phyloP scores from a whole-genome alignment of 371 early-diverging fungal species.

The Mortierella sp. region DNA sequence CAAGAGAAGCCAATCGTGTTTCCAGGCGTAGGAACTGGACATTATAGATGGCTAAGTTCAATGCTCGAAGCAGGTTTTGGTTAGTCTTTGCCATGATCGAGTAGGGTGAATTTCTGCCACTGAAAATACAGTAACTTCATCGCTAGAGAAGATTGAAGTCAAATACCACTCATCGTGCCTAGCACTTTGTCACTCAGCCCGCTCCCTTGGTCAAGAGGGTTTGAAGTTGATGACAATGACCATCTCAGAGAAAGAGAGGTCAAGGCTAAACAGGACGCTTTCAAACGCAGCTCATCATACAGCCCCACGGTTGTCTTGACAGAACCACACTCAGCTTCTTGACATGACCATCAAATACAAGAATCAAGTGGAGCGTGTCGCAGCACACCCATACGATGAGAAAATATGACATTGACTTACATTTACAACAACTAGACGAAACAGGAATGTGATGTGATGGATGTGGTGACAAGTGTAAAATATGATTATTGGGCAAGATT shows the following conservation, averaged over 20 bases:
- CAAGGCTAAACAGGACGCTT: conserved; percentile 1
- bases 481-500: no score
- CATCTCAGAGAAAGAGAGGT: not conserved
- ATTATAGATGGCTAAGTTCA: no score
- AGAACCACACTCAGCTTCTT: not conserved
- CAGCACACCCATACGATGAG: conserved; percentile 2
- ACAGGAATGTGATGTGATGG: no score
- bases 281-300: not conserved
- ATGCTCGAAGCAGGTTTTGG: no score
- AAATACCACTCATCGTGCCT: not conserved
- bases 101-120: no score
- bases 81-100: no score
- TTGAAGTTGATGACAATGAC: not conserved
- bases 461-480: no score
- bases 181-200: not conserved
- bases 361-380: not conserved
- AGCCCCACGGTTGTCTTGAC: not conserved
- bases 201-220: not conserved
- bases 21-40: no score
- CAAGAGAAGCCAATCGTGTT: no score
- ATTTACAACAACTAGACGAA: no score
- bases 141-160: not conserved
- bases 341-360: not conserved
- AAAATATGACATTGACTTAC: no score
- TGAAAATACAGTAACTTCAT: not conserved